Evolutionary conservation across 1,139 yeast species (phyloP).

Genomic region (Geotrichum cucujoidarum): DNA sequence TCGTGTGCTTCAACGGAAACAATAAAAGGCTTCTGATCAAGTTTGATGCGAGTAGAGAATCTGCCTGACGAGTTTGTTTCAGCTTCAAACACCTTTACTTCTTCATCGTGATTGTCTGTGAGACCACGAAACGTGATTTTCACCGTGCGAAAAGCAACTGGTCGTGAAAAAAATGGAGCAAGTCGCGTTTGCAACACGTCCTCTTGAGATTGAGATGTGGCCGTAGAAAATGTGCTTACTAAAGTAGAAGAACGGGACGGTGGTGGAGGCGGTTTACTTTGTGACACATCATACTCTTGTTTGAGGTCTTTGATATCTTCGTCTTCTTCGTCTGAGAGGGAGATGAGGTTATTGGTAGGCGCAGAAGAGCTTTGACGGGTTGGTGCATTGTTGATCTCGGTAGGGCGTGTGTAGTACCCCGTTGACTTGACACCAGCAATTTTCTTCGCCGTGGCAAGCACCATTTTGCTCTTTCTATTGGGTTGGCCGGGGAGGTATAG

Average conservation of each 20-base stretch:
- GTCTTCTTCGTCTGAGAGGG: conserved; percentile 21
- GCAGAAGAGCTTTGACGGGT: not conserved
- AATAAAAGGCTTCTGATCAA: conserved; percentile 26
- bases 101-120: conserved; percentile 8
- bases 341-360: conserved; percentile 28
- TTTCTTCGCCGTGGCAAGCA: conserved; percentile 66
- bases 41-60: conserved; percentile 35
- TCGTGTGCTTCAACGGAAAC: conserved; percentile 28
- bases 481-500: conserved; percentile 65
- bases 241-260: not conserved
- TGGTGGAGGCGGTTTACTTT: conserved; percentile 7
- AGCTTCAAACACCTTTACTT: conserved; percentile 16
- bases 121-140: conserved; percentile 15
- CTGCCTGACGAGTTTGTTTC: conserved; percentile 36
- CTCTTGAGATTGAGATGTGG: conserved; percentile 15
- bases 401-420: not conserved
- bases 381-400: not conserved
- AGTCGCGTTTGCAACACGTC: conserved; percentile 27
- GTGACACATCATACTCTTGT: conserved; percentile 3
- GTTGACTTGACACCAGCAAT: conserved; percentile 44
- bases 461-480: conserved; percentile 63
- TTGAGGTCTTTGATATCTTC: conserved; percentile 2
- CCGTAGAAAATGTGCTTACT: not conserved
- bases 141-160: conserved; percentile 24
- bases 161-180: conserved; percentile 29